Base-by-base conservation (phyloP, 2,329 filamentous ascomycete species). In the Ceratocystis eucalypticola region DNA sequence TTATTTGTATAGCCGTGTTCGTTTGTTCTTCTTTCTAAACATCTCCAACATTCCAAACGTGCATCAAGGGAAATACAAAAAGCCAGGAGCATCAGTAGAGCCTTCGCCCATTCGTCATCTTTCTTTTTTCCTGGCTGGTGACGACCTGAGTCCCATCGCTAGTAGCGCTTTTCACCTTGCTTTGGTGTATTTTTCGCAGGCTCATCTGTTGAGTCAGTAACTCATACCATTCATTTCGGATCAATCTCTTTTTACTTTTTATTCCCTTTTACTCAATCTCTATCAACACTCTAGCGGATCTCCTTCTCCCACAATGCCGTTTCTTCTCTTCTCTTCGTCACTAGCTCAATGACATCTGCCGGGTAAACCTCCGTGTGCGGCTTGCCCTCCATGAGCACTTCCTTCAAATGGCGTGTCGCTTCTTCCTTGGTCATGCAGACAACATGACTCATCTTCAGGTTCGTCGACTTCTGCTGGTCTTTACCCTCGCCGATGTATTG, bases 371-470 rank as follows among this genome's bases (percentile, higher is more conserved):
- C 87, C 70, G 89, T 87, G 0, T 84, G 78, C 7, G 73, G 76
- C 76, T 86, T 88, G 1, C 80, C 82, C 0, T 84, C 88, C 71
- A 84, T 86, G 57, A 97, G 78, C 1, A 97, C 81, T 72, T 90
- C 80, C 74, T 86, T 88, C 73, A 95, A 89, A 75, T 99, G 94
- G 67, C 83, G 80, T 17, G 80, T 77, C 2, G 88, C 89, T 75
- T 96, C 92, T 69, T 96, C 92, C 74, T 92, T 96, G 0, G 92
- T 96, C 89, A 96, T 90, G 71, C 88, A 89, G 0, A 96, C 91
- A 68, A 96, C 73, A 59, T 96, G 87, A 33, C 82, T 80, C 71
- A 93, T 76, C 41, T 80, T 75, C 3, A 97, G 71, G 2, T 80
- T 82, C n/a, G 89, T 86, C 59, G 82, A 85, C 72, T 89, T 95